These are phyloP conservation scores for Arabidopsis hybrid DNA, from an alignment of 441 rosid species.

Conservation along the genomic window DNA sequence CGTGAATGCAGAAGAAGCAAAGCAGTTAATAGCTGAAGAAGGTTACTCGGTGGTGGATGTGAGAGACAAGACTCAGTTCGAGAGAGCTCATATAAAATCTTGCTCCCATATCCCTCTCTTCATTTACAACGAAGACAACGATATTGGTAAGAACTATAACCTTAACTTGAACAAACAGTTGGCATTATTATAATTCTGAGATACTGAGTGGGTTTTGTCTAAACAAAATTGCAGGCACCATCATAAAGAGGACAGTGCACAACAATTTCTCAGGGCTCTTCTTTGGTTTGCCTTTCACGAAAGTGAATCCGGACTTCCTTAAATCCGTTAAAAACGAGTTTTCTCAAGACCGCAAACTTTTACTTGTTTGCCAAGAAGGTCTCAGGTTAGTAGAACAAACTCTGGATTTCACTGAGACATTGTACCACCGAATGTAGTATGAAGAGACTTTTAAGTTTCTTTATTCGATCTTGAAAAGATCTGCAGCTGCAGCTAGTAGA, in stretches of 20 bases:
- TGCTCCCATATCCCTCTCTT: constrained; percentile 87
- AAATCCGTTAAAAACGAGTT: constrained; percentile 64
- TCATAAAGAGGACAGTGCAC: constrained; percentile 83
- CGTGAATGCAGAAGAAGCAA: constrained; percentile 85
- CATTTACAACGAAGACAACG: constrained; percentile 81
- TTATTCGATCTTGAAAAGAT: constrained; percentile 53
- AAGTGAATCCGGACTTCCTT: constrained; percentile 77
- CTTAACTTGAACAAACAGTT: constrained; percentile 13
- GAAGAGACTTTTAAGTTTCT: constrained; percentile 16
- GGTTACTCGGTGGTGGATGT: constrained; percentile 79
- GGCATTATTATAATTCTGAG: neutral
- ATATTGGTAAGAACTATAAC: constrained; percentile 53
- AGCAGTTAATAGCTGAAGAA: constrained; percentile 61
- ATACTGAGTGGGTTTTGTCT: constrained; percentile 20
- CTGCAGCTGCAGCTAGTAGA: constrained; percentile 81
- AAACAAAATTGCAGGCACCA: constrained; percentile 64
- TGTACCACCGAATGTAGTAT: constrained; percentile 22
- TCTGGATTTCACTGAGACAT: constrained; percentile 22
- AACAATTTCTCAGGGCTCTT: constrained; percentile 91
- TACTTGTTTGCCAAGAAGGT: constrained; percentile 94
- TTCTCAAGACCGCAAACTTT: constrained; percentile 71
- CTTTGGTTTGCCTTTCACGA: constrained; percentile 86
- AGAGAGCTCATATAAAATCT: constrained; percentile 84
- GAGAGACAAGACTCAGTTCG: constrained; percentile 76
- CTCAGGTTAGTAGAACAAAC: constrained; percentile 65